Base-by-base conservation (phyloP, 805 yeast species). In the Sungouiella blattae region DNA sequence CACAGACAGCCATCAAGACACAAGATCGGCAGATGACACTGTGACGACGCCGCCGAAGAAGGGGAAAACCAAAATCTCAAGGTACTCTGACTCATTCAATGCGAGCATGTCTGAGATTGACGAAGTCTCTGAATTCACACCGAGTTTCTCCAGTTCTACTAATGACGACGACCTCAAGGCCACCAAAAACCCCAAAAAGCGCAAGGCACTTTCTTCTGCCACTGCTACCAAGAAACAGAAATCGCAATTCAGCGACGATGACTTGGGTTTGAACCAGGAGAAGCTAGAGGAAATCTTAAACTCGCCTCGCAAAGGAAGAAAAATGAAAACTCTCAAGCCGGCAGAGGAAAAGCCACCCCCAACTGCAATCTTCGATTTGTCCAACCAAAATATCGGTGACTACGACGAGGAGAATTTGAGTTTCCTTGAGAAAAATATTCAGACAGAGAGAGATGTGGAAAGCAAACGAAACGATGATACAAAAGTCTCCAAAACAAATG, bases 311-410 rank as follows among this genome's bases (percentile, higher is more conserved):
- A 58, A 52, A 29, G 38, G 37, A n/a, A 48, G 53, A 13, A 57
- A 50, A 31, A 41, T 55, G 32, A 51, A 45, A 27, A 29, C 44
- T 3, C 32, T 39, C 6, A 35, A 35, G 25, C 36, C 32, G 18
- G 26, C 21, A 6, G 29, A 28, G 25, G 37, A 33, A 1, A 3
- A 23, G 4, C 29, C 53, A 4, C 38, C 40, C 7, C 44, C 60
- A 0, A 43, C 46, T 2, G 35, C 49, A 1, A 26, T 54, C 5
- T 50, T 46, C 35, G 62, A 60, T 30, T 18, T 49, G 8, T 60
- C 65, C 2, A 47, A 53, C 30, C 64, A 54, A 13, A 55, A 61
- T 23, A 33, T 60, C 4, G 69, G 67, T 13, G 68, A 62, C 26
- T 63, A 64, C 32, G 62, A 54, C 5, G 69, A 61, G 36, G 45